Conservation (phyloP, 179 eudicot species). For the Amaranthus tricolor region DNA sequence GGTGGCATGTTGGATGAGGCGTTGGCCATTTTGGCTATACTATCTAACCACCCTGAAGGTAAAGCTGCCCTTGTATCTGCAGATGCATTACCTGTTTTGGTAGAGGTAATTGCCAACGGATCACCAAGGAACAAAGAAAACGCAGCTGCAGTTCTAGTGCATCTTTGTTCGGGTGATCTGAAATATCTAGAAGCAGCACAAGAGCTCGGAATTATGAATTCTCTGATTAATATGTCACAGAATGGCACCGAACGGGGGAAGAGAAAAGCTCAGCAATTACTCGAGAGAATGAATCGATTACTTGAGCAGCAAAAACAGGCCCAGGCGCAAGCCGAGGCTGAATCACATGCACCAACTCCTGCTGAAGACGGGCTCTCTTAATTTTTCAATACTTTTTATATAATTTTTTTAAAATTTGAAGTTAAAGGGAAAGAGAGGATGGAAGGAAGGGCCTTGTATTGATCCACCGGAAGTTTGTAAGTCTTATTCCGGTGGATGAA, state of each 20-base stretch:
- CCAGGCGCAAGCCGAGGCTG: constrained; percentile 42
- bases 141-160: constrained; percentile 86
- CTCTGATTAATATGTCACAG: constrained; percentile 56
- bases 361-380: constrained; percentile 30
- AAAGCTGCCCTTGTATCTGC: constrained; percentile 75
- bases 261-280: constrained; percentile 77
- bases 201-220: constrained; percentile 63
- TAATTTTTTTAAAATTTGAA: constrained; percentile 19
- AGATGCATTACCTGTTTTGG: constrained; percentile 74
- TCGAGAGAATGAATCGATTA: constrained; percentile 66
- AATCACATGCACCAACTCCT: constrained; percentile 26
- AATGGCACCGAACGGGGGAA: constrained; percentile 88
- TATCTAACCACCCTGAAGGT: constrained; percentile 86
- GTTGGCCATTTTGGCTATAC: constrained; percentile 77
- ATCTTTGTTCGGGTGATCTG: constrained; percentile 74
- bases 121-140: constrained; percentile 95
- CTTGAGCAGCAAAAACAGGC: constrained; percentile 69
- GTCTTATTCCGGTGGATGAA: constrained; percentile 39
- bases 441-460: constrained; percentile 27
- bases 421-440: constrained; percentile 27
- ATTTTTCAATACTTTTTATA: constrained; percentile 20
- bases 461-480: constrained; percentile 56
- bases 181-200: constrained; percentile 54
- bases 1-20: constrained; percentile 92
- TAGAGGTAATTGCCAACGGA: constrained; percentile 67